Conservation (phyloP, 2,329 filamentous ascomycete species). For the Clonostachys byssicola region DNA sequence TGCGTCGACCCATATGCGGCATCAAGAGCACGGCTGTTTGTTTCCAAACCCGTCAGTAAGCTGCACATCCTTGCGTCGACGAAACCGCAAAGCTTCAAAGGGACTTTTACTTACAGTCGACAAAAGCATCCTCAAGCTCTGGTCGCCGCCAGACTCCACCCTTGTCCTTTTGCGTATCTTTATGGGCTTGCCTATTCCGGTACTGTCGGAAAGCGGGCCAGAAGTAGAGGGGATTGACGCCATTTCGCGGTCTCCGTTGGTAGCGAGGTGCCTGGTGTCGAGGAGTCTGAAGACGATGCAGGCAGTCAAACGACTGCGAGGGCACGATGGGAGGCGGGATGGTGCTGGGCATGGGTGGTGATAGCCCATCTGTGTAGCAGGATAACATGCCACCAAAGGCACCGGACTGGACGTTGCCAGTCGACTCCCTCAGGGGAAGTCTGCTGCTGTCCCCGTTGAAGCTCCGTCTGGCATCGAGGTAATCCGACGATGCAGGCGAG, state of each 20-base stretch:
- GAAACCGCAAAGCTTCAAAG: not conserved
- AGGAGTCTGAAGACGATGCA: constrained; percentile 27
- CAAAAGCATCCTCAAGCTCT: constrained; percentile 61
- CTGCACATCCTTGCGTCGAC: not conserved
- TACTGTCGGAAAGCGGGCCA: constrained; percentile 63
- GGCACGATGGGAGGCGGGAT: constrained; percentile 43
- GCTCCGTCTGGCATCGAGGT: constrained; percentile 38
- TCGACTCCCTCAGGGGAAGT: constrained; percentile 47
- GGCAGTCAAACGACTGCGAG: constrained; percentile 39
- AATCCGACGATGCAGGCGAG: constrained; percentile 36
- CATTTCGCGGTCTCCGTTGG: constrained; percentile 25
- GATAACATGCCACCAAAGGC: constrained; percentile 34
- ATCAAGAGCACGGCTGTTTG: constrained; percentile 58
- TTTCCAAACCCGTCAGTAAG: not conserved
- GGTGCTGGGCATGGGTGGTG: no score
- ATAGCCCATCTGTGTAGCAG: constrained; percentile 22
- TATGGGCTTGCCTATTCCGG: constrained; percentile 60
- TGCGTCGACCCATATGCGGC: constrained; percentile 62
- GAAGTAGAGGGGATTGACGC: constrained; percentile 56
- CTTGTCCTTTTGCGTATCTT: constrained; percentile 55
- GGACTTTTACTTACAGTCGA: constrained; percentile 49
- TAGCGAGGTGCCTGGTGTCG: not conserved
- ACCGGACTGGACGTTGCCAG: constrained; percentile 41
- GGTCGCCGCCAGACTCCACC: constrained; percentile 49
- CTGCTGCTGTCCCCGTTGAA: constrained; percentile 15